Conservation (phyloP, 352 stramenopile genomes). For the Phytophthora crassamura region DNA sequence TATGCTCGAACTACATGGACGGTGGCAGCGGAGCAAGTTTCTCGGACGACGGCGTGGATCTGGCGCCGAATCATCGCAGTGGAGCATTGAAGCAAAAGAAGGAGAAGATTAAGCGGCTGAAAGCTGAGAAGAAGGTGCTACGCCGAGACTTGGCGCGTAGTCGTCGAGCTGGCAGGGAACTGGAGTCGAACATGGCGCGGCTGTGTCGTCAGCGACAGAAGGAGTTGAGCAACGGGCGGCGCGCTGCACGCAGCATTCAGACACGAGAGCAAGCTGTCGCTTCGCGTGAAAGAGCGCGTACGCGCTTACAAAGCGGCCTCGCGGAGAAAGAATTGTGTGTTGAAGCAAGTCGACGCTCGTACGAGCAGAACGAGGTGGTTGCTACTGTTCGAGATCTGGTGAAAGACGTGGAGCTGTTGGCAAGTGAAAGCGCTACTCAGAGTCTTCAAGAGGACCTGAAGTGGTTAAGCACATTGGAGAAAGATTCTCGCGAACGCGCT, state of each 20-base stretch:
- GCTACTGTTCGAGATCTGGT: constrained; percentile 10
- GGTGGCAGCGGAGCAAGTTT: background rate
- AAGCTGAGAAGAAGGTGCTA: constrained; percentile 4
- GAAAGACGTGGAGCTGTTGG: constrained; percentile 13
- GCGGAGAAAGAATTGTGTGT: background rate
- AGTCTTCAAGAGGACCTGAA: background rate
- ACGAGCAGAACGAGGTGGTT: constrained; percentile 3
- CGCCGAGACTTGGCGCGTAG: constrained; percentile 13
- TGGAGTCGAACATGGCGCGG: constrained; percentile 15
- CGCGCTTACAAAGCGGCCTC: background rate
- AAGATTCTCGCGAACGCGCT: background rate
- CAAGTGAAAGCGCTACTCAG: background rate
- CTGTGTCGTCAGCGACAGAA: constrained; percentile 10
- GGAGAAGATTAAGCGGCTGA: constrained; percentile 9
- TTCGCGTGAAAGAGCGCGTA: constrained; percentile 2
- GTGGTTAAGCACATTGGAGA: background rate
- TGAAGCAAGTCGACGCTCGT: background rate
- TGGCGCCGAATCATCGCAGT: background rate
- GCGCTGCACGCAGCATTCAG: background rate
- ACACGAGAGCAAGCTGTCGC: background rate
- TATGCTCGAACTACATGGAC: constrained; percentile 14
- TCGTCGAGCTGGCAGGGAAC: constrained; percentile 5
- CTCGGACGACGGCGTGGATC: background rate
- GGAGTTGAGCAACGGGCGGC: constrained; percentile 3
- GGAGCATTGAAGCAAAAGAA: constrained; percentile 1